Evolutionary conservation across 352 stramenopile genomes (phyloP), one percentile per base, ranked within the genome.

Genomic region (Phytophthora aleatoria): DNA sequence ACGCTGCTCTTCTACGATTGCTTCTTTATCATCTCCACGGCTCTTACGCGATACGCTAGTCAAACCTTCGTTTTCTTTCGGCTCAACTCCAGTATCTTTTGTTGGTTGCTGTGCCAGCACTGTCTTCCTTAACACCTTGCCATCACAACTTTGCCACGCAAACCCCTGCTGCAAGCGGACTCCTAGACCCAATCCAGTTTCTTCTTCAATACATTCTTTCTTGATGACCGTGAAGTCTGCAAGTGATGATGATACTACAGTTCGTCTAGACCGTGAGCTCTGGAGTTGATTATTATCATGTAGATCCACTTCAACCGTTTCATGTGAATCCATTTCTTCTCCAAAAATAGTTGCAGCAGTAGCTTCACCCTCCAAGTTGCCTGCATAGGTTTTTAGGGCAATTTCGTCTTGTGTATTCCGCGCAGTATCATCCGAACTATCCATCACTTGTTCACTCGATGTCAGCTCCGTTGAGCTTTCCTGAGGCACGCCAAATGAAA

Each of bases 81-180:
- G 3, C 42, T 49, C 57, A 48, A 13, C 33, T 26, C 26, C 26
- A 54, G 27, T 50, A 61, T 11, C 42, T 66, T 9, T 1, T 3
- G 2, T 28, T 16, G 2, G 28, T 20, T 16, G 39, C 1, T 38
- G 28, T 5, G 28, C 15, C 24, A 28, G 31, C 13, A 60, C 33
- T 16, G 41, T 53, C 2, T 24, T 64, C 3, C 64, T 50, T 9
- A 69, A 3, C 15, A 73, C 35, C 16, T 73, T 69, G 5, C 64
- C 52, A 50, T 73, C 64, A 15, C 49, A 69, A n/a, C 64, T 73
- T 61, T 60, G 64, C 64, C 58, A 69, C 3, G 49, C 15, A 15
- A 64, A 30, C 12, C 27, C 38, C 2, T 45, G 11, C 9, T 61
- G 24, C 27, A 49, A 52, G 8, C 10, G 26, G 42, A 52, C 28